These are phyloP conservation scores for Diplocarpon rosae DNA, from an alignment of 2,329 filamentous ascomycete genomes.

Conservation along the genomic window DNA sequence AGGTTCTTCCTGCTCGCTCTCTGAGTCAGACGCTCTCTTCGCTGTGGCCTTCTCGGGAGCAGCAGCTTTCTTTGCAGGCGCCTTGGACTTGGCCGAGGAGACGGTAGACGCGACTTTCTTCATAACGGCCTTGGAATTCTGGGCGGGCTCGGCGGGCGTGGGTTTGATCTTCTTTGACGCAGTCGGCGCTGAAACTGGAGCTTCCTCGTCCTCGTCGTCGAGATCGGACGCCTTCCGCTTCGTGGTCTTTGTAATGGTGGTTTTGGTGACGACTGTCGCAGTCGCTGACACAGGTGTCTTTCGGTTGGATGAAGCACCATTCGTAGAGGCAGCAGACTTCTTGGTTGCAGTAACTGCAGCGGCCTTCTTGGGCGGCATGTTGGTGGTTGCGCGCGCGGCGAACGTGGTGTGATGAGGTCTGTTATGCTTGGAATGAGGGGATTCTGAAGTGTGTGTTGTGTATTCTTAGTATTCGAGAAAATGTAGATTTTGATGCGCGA, in stretches of 20 bases:
- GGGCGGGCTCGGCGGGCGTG: neutral
- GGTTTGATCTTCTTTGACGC: neutral
- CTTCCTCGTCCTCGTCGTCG: slow-evolving; percentile 7
- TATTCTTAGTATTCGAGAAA: neutral
- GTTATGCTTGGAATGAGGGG: neutral
- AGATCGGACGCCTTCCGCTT: slow-evolving; percentile 15
- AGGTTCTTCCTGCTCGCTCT: neutral
- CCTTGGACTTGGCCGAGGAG: slow-evolving; percentile 14
- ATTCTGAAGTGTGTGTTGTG: neutral
- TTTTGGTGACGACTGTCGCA: too few relatives aligned
- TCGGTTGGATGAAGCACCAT: slow-evolving; percentile 3
- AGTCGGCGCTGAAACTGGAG: slow-evolving; percentile 1
- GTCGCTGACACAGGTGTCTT: too few relatives aligned
- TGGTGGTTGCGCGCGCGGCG: neutral
- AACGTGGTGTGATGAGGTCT: neutral
- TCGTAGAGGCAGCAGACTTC: slow-evolving; percentile 4
- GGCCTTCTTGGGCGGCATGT: slow-evolving; percentile 17
- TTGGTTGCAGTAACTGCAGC: neutral
- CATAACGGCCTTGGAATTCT: slow-evolving; percentile 2
- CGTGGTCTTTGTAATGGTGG: slow-evolving; percentile 1
- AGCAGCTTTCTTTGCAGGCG: slow-evolving; percentile 21
- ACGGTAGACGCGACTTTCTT: slow-evolving; percentile 13
- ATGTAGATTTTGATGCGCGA: neutral
- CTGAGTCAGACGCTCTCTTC: neutral
- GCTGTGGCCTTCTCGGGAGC: slow-evolving; percentile 6